A percentile compares a stretch with the other conserved stretches of the same genome.
Conservation (phyloP, 2,329 filamentous ascomycete genomes). For the Arthrobotrys musiformis region DNA sequence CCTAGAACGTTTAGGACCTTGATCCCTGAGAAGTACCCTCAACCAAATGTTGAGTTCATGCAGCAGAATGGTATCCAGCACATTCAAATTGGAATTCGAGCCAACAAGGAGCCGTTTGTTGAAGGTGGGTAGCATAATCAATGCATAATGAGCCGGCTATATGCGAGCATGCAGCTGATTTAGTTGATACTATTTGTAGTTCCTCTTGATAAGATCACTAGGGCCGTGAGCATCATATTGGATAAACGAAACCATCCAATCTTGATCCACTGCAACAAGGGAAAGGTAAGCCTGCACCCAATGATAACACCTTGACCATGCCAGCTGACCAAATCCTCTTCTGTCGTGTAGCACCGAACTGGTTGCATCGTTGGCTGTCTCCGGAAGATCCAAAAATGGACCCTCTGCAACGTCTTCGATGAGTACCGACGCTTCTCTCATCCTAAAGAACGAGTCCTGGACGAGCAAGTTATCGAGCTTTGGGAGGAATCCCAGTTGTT, state of each 20-base stretch:
- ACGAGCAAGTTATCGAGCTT: constrained; percentile 59
- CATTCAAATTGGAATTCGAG: constrained; percentile 78
- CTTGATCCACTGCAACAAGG: constrained; percentile 92
- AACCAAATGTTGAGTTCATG: constrained; percentile 72
- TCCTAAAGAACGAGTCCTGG: constrained; percentile 58
- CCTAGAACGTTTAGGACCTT: constrained; percentile 63
- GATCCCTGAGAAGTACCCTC: constrained; percentile 66
- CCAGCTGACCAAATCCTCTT: constrained; percentile 17
- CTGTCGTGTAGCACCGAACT: constrained; percentile 75
- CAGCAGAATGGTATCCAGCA: constrained; percentile 75
- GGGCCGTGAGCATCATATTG: constrained; percentile 77
- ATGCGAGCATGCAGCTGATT: constrained; percentile 50
- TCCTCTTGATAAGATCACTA: constrained; percentile 73
- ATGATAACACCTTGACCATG: not conserved
- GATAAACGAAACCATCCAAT: constrained; percentile 80
- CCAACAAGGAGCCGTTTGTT: constrained; percentile 81
- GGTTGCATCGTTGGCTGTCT: constrained; percentile 87
- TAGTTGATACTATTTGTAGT: constrained; percentile 61
- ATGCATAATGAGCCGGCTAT: constrained; percentile 16
- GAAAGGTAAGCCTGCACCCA: constrained; percentile 69
- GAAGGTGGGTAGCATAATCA: constrained; percentile 63
- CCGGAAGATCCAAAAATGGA: constrained; percentile 77
- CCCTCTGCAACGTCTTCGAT: constrained; percentile 70
- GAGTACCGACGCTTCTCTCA: constrained; percentile 69
- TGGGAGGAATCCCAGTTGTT: constrained; percentile 55